A percentile compares a stretch with the other conserved stretches of the same genome.
phyloP scores from a whole-genome alignment of 2,329 filamentous ascomycete genomes.

The Neonectria ditissima region DNA sequence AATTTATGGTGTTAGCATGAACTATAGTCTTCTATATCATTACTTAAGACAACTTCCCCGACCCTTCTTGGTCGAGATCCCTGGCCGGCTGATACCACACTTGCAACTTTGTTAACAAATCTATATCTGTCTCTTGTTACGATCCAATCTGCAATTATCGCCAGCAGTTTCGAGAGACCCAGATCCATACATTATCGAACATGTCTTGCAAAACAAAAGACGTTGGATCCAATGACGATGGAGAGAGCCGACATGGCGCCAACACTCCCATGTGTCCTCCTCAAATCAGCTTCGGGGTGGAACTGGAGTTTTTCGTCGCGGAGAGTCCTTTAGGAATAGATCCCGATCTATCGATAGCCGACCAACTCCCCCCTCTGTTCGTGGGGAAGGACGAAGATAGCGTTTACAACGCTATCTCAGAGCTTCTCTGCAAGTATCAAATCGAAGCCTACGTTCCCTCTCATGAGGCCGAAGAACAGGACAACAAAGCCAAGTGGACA shows the following conservation, averaged over 20 bases:
- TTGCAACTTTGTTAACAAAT: no score
- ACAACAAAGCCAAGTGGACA: conserved; percentile 19
- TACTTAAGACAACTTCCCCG: background rate
- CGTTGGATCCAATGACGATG: background rate
- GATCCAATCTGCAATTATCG: background rate
- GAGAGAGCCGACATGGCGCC: background rate
- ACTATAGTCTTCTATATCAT: background rate
- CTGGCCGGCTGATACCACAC: background rate
- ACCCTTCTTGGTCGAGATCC: background rate
- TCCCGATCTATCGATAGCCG: background rate
- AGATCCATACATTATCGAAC: background rate
- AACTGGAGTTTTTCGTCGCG: conserved; percentile 37
- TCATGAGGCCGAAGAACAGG: background rate
- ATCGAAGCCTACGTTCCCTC: background rate
- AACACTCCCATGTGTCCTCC: conserved; percentile 28
- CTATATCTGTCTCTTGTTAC: background rate
- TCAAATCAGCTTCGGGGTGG: conserved; percentile 37
- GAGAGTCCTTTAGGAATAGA: background rate
- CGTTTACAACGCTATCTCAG: background rate
- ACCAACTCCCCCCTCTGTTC: background rate
- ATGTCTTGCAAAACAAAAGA: background rate
- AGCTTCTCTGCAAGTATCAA: background rate
- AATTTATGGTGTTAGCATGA: background rate
- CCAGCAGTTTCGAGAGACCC: background rate
- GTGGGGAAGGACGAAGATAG: background rate